Percentiles rank a stretch among this genome's conserved stretches.
Evolutionary conservation across 73 alveolate genomes (phyloP).

Genomic region (Tetrahymena elliotti): DNA sequence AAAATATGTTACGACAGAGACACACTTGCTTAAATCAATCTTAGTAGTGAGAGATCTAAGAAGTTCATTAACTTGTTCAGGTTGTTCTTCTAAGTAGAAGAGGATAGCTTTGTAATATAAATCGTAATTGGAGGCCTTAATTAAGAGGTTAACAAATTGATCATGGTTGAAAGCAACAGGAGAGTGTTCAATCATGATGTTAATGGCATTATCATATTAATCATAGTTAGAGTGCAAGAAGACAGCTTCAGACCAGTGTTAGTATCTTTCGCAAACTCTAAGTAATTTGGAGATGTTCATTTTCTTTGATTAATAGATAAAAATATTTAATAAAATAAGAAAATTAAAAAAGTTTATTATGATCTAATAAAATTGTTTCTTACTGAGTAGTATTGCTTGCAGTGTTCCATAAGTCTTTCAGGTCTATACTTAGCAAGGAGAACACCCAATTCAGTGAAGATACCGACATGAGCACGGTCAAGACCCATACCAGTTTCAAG

Average conservation of each 20-base stretch:
- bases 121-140: slow-evolving; percentile 88
- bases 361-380: background rate
- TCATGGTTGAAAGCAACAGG: slow-evolving; percentile 96
- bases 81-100: slow-evolving; percentile 96
- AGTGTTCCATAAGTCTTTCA: slow-evolving; percentile 93
- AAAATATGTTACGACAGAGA: slow-evolving; percentile 50
- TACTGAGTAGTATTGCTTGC: slow-evolving; percentile 72
- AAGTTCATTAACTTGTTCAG: slow-evolving; percentile 92
- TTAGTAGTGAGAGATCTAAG: slow-evolving; percentile 81
- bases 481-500: slow-evolving; percentile 88
- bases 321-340: background rate
- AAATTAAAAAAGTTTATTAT: background rate
- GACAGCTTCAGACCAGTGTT: slow-evolving; percentile 97
- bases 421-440: slow-evolving; percentile 92
- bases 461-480: slow-evolving; percentile 90
- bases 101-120: slow-evolving; percentile 88
- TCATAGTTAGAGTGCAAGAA: slow-evolving; percentile 90
- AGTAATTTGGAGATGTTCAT: slow-evolving; percentile 89
- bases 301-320: slow-evolving; percentile 33
- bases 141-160: slow-evolving; percentile 73
- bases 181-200: slow-evolving; percentile 96
- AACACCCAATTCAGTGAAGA: slow-evolving; percentile 95
- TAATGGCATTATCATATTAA: slow-evolving; percentile 93
- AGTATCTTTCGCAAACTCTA: slow-evolving; percentile 91
- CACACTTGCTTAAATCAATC: slow-evolving; percentile 90